These are phyloP conservation scores for Botryosphaeria dothidea DNA, from an alignment of 2,329 filamentous ascomycete species.

Conservation along the genomic window DNA sequence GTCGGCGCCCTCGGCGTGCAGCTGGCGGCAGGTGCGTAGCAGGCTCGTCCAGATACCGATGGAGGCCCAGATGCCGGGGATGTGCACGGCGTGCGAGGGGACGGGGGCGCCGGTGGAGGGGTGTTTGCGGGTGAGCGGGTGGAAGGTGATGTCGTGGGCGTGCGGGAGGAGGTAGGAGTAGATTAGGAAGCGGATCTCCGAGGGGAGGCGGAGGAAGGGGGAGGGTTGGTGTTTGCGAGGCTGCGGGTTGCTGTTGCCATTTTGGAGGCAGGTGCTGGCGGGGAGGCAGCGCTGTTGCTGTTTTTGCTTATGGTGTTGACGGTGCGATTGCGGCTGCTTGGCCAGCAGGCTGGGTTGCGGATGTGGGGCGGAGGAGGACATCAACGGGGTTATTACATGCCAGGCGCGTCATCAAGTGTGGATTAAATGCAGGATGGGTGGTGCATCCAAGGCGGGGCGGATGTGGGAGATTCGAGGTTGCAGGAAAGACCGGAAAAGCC, in stretches of 20 bases:
- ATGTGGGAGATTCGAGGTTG: background rate
- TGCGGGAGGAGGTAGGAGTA: slow-evolving; percentile 19
- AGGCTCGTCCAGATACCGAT: slow-evolving; percentile 13
- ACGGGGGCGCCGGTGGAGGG: background rate
- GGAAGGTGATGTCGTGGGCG: slow-evolving; percentile 14
- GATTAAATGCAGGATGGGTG: background rate
- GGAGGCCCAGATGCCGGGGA: background rate
- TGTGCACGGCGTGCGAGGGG: slow-evolving; percentile 3
- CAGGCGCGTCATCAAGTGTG: slow-evolving; percentile 13
- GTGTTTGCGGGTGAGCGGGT: slow-evolving; percentile 7
- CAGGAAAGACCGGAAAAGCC: background rate
- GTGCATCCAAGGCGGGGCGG: background rate
- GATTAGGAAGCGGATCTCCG: slow-evolving; percentile 18
- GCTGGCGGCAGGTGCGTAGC: slow-evolving; percentile 22
- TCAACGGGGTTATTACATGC: background rate
- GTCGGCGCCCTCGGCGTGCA: slow-evolving; percentile 23
- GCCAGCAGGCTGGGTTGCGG: slow-evolving; percentile 3
- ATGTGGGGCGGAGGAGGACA: slow-evolving; percentile 6
- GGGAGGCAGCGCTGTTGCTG: background rate
- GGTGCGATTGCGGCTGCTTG: background rate
- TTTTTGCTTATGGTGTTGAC: background rate
- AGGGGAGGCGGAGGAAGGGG: slow-evolving; percentile 15
- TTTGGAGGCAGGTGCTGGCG: background rate
- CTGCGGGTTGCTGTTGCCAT: background rate
- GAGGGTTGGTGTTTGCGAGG: no score